These are phyloP conservation scores for Epichloe sylvatica DNA, from an alignment of 2,329 filamentous ascomycete genomes.

Conservation along the genomic window DNA sequence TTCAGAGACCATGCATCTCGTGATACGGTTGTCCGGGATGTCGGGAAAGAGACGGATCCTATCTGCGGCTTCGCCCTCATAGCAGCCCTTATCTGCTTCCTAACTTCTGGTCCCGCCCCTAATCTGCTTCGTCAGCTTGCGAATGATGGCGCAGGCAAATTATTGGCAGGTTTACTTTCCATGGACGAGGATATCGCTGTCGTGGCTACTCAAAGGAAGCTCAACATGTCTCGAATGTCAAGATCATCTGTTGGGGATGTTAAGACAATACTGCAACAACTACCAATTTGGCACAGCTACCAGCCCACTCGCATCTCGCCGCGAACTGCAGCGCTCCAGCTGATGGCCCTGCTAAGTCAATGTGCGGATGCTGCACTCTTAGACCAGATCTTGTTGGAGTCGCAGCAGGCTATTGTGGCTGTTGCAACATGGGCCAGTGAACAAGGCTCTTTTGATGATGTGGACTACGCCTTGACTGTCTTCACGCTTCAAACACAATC, in stretches of 20 bases:
- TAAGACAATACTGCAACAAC: slow-evolving; percentile 35
- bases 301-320: slow-evolving; percentile 42
- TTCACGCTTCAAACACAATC: slow-evolving; percentile 24
- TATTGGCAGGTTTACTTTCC: slow-evolving; percentile 42
- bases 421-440: slow-evolving; percentile 12
- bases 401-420: slow-evolving; percentile 14
- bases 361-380: slow-evolving; percentile 16
- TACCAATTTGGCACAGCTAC: slow-evolving; percentile 46
- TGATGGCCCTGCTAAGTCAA: slow-evolving; percentile 34
- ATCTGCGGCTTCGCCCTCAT: slow-evolving; percentile 49
- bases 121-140: slow-evolving; percentile 45
- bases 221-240: slow-evolving; percentile 53
- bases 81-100: slow-evolving; percentile 48
- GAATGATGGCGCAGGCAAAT: slow-evolving; percentile 36
- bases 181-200: slow-evolving; percentile 40
- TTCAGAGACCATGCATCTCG: slow-evolving; percentile 65
- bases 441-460: slow-evolving; percentile 9
- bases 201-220: slow-evolving; percentile 49
- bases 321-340: slow-evolving; percentile 48
- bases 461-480: slow-evolving; percentile 31
- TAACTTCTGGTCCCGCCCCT: slow-evolving; percentile 45
- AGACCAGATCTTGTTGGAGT: slow-evolving; percentile 16
- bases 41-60: slow-evolving; percentile 45
- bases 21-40: slow-evolving; percentile 49
- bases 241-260: slow-evolving; percentile 42